phyloP scores from a whole-genome alignment of 306 rosid genomes.

The Corylus heterophylla region DNA sequence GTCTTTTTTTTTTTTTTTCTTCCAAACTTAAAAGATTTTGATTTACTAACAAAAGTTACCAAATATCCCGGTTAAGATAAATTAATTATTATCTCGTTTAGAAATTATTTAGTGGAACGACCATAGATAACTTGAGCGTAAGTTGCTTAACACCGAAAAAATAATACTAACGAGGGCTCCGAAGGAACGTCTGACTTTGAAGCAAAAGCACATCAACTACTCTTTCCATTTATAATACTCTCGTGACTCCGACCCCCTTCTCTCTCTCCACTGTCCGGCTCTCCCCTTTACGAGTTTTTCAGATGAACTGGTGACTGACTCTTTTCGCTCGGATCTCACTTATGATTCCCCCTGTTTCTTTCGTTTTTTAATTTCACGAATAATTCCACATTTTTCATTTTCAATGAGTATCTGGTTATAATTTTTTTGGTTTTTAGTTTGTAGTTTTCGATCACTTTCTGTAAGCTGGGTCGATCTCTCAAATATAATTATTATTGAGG shows the following conservation, averaged over 20 bases:
- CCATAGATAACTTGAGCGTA: background rate
- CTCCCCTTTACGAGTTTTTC: background rate
- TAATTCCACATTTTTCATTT: background rate
- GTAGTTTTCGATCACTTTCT: background rate
- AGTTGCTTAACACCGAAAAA: background rate
- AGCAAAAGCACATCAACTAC: background rate
- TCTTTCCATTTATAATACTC: constrained; percentile 33
- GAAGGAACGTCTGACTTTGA: background rate
- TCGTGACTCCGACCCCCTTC: constrained; percentile 47
- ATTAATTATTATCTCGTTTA: no score
- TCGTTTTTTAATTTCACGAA: background rate
- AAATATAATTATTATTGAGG: background rate
- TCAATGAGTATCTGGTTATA: background rate
- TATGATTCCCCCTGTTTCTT: constrained; percentile 2
- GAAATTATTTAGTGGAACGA: background rate
- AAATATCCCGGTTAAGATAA: no score
- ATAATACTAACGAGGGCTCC: background rate
- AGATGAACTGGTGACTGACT: constrained; percentile 22
- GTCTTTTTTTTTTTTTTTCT: no score
- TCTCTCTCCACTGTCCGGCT: constrained; percentile 7
- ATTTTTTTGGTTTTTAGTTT: background rate
- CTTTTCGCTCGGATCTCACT: constrained; percentile 31
- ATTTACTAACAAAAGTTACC: no score
- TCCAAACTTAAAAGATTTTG: no score
- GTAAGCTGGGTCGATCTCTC: background rate